Base-by-base conservation (phyloP, 441 rosid genomes). In the Raphanus hybrid region DNA sequence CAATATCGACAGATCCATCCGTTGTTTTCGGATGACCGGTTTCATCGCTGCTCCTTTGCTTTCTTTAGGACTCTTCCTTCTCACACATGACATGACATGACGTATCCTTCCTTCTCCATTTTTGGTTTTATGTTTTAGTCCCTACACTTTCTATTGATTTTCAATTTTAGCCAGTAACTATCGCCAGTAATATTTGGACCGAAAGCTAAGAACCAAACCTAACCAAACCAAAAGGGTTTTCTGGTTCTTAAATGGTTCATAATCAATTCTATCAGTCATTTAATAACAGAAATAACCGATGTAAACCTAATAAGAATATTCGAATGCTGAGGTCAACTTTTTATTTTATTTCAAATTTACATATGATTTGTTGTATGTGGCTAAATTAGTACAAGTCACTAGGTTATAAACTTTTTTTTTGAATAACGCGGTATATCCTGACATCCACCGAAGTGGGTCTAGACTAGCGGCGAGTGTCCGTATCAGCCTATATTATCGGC, bases 41-140 rank as follows among this genome's bases (percentile, higher is more conserved):
- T 70, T 70, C 74, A 45, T 70, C 78, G 85, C 80, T 80, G 34
- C 66, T 52, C 83, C 83, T 18, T 41, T 69, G 1, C 71, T 76
- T 50, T 69, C 72, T 66, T 70, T 70, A 73, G 61, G 29, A 11
- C 27, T 27, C 34, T 5, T 27, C 16, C 0, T 32, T 39, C 43
- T 39, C 48, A 60, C 20, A 43, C 18, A 18, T 0, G 26, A 23
- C 26, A 23, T 23, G 26, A 23, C 26, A 23, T 23, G 9, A 10
- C 50, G 27, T 16, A 16, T 12, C 11, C 26, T 62, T 72, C 20
- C 4, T 62, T 72, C 20, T 10, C 12, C 10, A n/a, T 50, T 6
- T n/a, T 16, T 1, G 15, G 55, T 35, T 75, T 69, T 12, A 18
- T 4, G 12, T 59, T 69, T 50, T 8, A 9, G 54, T 65, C 61